These are phyloP conservation scores for Knoxdaviesia capensis DNA, from an alignment of 2,329 filamentous ascomycete species.

Conservation along the genomic window DNA sequence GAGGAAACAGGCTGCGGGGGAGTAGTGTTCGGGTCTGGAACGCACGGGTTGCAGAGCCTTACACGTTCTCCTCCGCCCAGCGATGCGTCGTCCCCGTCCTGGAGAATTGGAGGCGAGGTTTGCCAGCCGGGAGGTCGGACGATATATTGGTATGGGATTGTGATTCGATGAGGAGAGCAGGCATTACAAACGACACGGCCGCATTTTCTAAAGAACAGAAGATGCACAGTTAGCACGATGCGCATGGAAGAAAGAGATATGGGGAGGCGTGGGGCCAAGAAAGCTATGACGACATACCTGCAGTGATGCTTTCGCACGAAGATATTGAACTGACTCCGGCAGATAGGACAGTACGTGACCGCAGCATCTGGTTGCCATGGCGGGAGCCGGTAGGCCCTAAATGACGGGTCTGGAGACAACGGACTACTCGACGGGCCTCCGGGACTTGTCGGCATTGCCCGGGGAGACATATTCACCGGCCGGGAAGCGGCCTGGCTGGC, in stretches of 20 bases:
- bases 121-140: constrained; percentile 47
- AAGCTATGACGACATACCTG: constrained; percentile 29
- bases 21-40: constrained; percentile 38
- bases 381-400: constrained; percentile 28
- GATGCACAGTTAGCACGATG: background rate
- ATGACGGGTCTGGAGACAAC: constrained; percentile 17
- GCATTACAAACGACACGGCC: constrained; percentile 75
- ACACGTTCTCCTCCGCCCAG: constrained; percentile 32
- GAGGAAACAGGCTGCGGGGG: constrained; percentile 25
- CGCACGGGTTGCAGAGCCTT: constrained; percentile 40
- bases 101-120: background rate
- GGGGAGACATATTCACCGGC: too few relatives aligned
- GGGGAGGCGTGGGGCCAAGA: too few relatives aligned
- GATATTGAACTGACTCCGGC: constrained; percentile 57
- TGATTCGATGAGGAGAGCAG: constrained; percentile 88
- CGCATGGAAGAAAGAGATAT: background rate
- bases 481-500: too few relatives aligned
- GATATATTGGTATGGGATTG: constrained; percentile 83
- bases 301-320: constrained; percentile 88
- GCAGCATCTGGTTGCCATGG: constrained; percentile 80
- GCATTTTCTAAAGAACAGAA: constrained; percentile 44
- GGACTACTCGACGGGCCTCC: background rate
- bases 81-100: constrained; percentile 1
- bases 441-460: too few relatives aligned
- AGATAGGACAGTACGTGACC: constrained; percentile 70